These are phyloP conservation scores for Trichopus zeylanicus DNA, from an alignment of 116 monocot species.

Conservation along the genomic window DNA sequence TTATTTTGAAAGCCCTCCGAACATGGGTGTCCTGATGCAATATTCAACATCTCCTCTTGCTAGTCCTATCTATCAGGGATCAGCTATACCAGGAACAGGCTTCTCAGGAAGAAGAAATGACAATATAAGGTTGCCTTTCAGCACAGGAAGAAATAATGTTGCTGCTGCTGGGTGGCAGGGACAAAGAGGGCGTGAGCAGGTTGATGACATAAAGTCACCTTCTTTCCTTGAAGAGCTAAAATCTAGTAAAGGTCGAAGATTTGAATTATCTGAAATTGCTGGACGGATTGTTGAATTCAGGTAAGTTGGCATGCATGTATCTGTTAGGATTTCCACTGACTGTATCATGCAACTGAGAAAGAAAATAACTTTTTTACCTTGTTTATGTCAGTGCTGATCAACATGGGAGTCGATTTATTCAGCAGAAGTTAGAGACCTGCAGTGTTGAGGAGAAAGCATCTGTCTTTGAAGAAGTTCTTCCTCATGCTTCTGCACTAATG, in stretches of 20 bases:
- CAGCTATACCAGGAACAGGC: slow-evolving; percentile 16
- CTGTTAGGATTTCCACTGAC: background rate
- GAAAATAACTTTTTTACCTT: slow-evolving; percentile 11
- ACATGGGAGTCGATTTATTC: slow-evolving; percentile 96
- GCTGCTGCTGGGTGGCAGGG: slow-evolving; percentile 54
- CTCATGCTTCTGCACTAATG: slow-evolving; percentile 81
- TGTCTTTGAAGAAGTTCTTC: slow-evolving; percentile 87
- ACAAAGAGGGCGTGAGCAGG: slow-evolving; percentile 40
- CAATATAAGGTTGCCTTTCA: slow-evolving; percentile 23
- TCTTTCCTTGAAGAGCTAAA: slow-evolving; percentile 88
- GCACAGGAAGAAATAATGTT: slow-evolving; percentile 26
- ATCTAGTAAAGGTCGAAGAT: slow-evolving; percentile 51
- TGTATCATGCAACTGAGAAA: background rate
- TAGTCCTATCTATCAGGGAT: slow-evolving; percentile 38
- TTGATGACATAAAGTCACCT: slow-evolving; percentile 41
- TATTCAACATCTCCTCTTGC: slow-evolving; percentile 38
- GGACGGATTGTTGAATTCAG: slow-evolving; percentile 89
- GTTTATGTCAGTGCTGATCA: slow-evolving; percentile 71
- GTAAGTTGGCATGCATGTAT: slow-evolving; percentile 18
- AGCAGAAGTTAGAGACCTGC: slow-evolving; percentile 88
- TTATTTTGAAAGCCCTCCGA: slow-evolving; percentile 40
- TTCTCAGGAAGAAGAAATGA: slow-evolving; percentile 48
- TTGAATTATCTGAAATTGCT: slow-evolving; percentile 77
- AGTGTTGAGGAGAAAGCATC: slow-evolving; percentile 69
- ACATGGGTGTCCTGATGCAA: slow-evolving; percentile 34